Base-by-base conservation (phyloP, 176 grass and related monocot species). In the Bromus sterilis region DNA sequence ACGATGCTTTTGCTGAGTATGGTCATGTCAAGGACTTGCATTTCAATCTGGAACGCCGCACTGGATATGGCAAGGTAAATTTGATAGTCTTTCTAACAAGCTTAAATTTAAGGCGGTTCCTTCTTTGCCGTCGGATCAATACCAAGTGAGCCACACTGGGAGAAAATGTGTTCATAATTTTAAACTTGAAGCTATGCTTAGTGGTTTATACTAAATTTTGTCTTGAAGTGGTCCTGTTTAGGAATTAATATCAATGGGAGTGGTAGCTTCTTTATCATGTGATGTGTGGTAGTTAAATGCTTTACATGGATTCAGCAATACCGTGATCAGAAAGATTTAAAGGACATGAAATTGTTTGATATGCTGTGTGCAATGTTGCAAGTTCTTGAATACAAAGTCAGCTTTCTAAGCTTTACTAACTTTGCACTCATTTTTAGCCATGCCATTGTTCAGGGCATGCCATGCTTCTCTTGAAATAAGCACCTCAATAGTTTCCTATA, bases 31-130 rank as follows among this genome's bases (percentile, higher is more conserved):
- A 87, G 63, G 82, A 77, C 72, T 81, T 91, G 70, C 89, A 91
- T 87, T 48, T 87, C 13, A 91, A 91, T 81, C 85, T 91, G 66
- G 85, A 85, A 71, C 76, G 81, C 36, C 85, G 30, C 72, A 91
- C 85, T 81, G 85, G 89, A 80, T 87, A 80, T 87, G 62, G 36
- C 43, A 91, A 91, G 89, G 89, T 87, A 84, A 81, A 66, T 78
- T 64, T 76, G 26, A n/a, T 87, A 44, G 55, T 18, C 76, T 79
- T 76, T 36, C 69, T 69, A 26, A 11, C 25, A 61, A 26, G 13
- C 48, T 77, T 76, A 9, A 41, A 44, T 14, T n/a, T 51, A 11
- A 16, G 21, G 21, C 31, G 26, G 11, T 23, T 73, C 4, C 29
- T 48, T 84, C 14, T 60, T 68, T 77, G 9, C 49, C 18, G 32